These are phyloP conservation scores for Cutaneotrichosporon curvatum DNA, from an alignment of 1,284 basidiomycete genomes.

Conservation along the genomic window DNA sequence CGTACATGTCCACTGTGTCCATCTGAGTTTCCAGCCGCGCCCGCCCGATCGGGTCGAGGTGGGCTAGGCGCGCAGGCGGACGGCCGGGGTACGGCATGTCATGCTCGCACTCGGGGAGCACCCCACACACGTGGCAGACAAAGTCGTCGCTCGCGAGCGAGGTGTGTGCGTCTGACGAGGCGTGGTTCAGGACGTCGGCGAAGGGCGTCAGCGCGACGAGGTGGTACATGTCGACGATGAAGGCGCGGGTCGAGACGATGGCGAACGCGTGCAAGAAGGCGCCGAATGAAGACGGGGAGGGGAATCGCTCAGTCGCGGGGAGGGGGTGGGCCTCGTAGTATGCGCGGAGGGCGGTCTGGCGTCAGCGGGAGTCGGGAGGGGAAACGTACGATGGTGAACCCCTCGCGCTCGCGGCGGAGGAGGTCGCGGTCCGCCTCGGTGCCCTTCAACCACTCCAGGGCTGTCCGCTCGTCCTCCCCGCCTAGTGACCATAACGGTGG, in stretches of 20 bases:
- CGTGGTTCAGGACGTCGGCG: conserved; percentile 85
- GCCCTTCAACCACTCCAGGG: conserved; percentile 28
- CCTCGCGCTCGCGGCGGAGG: conserved; percentile 23
- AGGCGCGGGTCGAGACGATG: conserved; percentile 77
- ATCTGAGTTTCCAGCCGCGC: conserved; percentile 6
- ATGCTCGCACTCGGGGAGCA: conserved; percentile 63
- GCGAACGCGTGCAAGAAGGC: conserved; percentile 66
- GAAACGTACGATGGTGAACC: conserved; percentile 33
- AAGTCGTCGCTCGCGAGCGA: conserved; percentile 63
- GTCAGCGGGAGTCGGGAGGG: conserved; percentile 11
- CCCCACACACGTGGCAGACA: conserved; percentile 75
- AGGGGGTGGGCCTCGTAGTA: conserved; percentile 28
- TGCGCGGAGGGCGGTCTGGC: conserved; percentile 25
- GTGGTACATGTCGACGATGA: conserved; percentile 79
- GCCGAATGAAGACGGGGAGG: conserved; percentile 42
- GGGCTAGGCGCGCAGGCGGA: conserved; percentile 21
- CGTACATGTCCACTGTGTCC: conserved; percentile 42
- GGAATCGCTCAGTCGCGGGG: conserved; percentile 22
- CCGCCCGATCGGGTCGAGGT: conserved; percentile 19
- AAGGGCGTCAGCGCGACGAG: conserved; percentile 80
- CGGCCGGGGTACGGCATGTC: conserved; percentile 47
- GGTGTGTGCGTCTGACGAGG: conserved; percentile 19
- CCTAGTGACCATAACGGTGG: conserved; percentile 41
- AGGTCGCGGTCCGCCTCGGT: conserved; percentile 42
- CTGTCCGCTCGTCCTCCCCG: conserved; percentile 27